phyloP scores from a whole-genome alignment of 768 basidiomycete genomes.

The Sarcomyxa edulis region DNA sequence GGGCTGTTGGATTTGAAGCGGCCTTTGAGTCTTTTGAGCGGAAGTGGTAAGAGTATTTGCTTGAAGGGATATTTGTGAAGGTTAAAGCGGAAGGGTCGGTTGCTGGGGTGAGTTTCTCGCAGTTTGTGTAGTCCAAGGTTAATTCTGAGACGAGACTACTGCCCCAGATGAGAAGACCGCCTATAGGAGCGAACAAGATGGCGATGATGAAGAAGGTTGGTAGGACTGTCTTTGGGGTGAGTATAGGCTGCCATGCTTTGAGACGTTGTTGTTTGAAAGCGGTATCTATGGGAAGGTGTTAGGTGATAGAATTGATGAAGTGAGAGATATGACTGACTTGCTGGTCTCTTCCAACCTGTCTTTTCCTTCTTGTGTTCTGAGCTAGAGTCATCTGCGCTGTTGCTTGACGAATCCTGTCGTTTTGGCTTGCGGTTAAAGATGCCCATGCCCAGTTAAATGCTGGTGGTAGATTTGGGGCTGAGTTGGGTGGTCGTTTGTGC shows the following conservation, averaged over 20 bases:
- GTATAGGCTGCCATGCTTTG: conserved; percentile 99
- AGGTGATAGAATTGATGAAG: conserved; percentile 9
- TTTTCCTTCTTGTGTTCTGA: conserved; percentile 72
- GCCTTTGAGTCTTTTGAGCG: conserved; percentile 50
- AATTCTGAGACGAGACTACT: conserved; percentile 64
- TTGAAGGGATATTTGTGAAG: conserved; percentile 56
- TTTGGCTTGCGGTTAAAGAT: conserved; percentile 55
- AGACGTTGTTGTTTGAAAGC: conserved; percentile 99
- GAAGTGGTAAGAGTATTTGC: conserved; percentile 62
- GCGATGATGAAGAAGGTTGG: conserved; percentile 96
- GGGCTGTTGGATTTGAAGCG: conserved; percentile 43
- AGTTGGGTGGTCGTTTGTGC: too few species aligned
- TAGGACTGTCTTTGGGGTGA: conserved; percentile 95
- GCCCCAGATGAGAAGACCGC: conserved; percentile 93
- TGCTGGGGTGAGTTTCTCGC: conserved; percentile 60
- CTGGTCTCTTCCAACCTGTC: conserved; percentile 79
- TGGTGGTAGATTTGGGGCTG: too few species aligned
- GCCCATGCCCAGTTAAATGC: conserved; percentile 42
- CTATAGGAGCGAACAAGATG: conserved; percentile 93
- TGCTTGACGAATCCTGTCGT: conserved; percentile 25
- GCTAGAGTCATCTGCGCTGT: conserved; percentile 27
- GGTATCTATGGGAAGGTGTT: conserved; percentile 58
- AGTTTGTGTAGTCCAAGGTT: conserved; percentile 92
- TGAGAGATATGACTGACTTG: conserved; percentile 42
- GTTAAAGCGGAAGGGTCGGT: conserved; percentile 25